Percentiles rank a stretch among this genome's conserved stretches.
Conservation (phyloP, 768 basidiomycete species). For the Kwoniella europaea region DNA sequence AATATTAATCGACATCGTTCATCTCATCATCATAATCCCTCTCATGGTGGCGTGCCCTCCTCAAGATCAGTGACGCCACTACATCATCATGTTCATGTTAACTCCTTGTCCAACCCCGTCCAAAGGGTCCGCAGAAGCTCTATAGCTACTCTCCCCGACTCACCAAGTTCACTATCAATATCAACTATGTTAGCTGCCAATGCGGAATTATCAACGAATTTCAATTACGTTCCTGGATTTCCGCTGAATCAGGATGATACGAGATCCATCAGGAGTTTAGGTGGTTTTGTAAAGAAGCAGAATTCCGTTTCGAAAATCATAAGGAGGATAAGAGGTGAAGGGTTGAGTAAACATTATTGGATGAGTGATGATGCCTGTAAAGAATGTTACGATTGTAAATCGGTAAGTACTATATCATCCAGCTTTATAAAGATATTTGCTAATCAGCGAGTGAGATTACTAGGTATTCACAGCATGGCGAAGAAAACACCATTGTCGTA, state of each 20-base stretch:
- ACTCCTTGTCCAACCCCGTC: constrained; percentile 27
- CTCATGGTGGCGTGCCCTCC: constrained; percentile 21
- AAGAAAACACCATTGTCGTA: constrained; percentile 95
- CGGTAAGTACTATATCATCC: constrained; percentile 59
- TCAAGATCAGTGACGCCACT: constrained; percentile 25
- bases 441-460: not conserved
- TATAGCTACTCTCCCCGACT: constrained; percentile 50
- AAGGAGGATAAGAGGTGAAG: constrained; percentile 86
- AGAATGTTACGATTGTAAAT: constrained; percentile 95
- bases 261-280: constrained; percentile 67
- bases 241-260: constrained; percentile 84
- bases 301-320: constrained; percentile 91
- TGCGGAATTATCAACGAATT: constrained; percentile 48
- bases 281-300: constrained; percentile 65
- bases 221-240: constrained; percentile 76
- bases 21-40: constrained; percentile 14
- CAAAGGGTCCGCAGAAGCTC: constrained; percentile 41
- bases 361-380: constrained; percentile 97
- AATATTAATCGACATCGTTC: constrained; percentile 14
- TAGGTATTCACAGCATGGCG: constrained; percentile 83
- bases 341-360: constrained; percentile 88
- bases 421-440: not conserved
- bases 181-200: constrained; percentile 51
- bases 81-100: constrained; percentile 37
- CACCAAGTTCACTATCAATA: constrained; percentile 48